Conservation (phyloP, 768 basidiomycete species). For the Chalciporus chontae region DNA sequence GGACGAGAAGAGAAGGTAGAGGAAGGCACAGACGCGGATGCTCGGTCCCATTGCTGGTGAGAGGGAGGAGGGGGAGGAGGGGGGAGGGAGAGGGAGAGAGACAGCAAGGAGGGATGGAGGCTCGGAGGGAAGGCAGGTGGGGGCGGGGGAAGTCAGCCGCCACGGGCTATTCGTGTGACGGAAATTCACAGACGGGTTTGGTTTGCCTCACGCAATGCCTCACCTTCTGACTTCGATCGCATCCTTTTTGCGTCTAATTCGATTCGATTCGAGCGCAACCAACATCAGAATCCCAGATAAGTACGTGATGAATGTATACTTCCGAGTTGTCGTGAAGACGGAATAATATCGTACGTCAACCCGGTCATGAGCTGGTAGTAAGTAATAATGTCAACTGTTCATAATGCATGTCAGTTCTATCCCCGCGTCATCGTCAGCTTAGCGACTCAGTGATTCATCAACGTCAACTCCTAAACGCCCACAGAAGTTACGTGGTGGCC, state of each 20-base stretch:
- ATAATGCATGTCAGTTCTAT: background rate
- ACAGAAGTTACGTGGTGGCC: constrained; percentile 1
- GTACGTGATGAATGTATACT: background rate
- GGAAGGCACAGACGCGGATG: constrained; percentile 1
- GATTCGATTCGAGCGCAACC: background rate
- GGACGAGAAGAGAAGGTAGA: constrained; percentile 27
- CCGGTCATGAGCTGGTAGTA: too few relatives aligned
- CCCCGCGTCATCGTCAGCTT: background rate
- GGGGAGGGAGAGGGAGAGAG: background rate
- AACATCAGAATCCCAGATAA: too few relatives aligned
- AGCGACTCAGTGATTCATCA: too few relatives aligned
- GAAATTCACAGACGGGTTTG: constrained; percentile 7
- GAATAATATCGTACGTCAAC: background rate
- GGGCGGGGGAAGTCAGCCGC: constrained; percentile 29
- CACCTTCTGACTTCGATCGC: constrained; percentile 1
- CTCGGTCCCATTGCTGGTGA: constrained; percentile 12
- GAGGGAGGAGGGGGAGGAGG: background rate
- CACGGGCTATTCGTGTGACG: constrained; percentile 17
- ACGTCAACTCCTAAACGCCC: too few relatives aligned
- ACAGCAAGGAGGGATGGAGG: constrained; percentile 9
- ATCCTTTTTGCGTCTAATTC: background rate
- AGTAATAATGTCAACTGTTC: background rate
- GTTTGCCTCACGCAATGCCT: constrained; percentile 4
- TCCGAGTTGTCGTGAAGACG: background rate
- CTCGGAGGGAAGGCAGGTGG: background rate